Base-by-base conservation (phyloP, 2,329 filamentous ascomycete species). In the Sarocladium oryzae region DNA sequence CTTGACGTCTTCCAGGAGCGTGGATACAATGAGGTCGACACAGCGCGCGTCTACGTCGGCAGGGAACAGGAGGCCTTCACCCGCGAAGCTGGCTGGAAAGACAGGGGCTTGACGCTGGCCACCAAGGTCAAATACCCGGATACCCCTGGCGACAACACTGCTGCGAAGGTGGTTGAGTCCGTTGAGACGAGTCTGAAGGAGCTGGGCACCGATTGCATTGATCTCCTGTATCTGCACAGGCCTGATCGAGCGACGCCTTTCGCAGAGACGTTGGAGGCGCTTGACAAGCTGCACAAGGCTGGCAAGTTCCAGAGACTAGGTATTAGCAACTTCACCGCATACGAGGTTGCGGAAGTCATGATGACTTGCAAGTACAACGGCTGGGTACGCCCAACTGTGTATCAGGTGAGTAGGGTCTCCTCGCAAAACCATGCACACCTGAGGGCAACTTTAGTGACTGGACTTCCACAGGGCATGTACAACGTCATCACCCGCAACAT, bases 1-100 rank as follows among this genome's bases (percentile, higher is more conserved):
- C 80, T 95, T 33, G 85, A 92, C 63, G 75, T 84, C 56, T 82
- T 95, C 63, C 86, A 92, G 66, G 71, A 75, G n/a, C 78, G 84
- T 52, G 89, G 89, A 33, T 92, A 95, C 71, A 84, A 84, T 62
- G 90, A 96, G 63, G 70, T 95, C 33, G 90, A 96, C 64, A 96
- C 90, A 1, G 89, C 90, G 0, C 80, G 88, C 23, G 64, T 81
- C 52, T 96, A 95, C 60, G 72, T 87, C 15, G 82, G 70, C 43
- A 82, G 85, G 46, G 70, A 81, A 57, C 89, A 95, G 64, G 90
- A 96, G 67, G 85, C 79, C 11, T 95, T 85, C 67, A 91, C 89
- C 4, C 75, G 79, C 15, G 76, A 88, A 57, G 83, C 86, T 2
- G 78, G 77, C 49, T 95, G 88, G 88, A 85, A 89, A 64, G 82